Evolutionary conservation across 768 basidiomycete genomes (phyloP).

Genomic region (Dentipellis fragilis): DNA sequence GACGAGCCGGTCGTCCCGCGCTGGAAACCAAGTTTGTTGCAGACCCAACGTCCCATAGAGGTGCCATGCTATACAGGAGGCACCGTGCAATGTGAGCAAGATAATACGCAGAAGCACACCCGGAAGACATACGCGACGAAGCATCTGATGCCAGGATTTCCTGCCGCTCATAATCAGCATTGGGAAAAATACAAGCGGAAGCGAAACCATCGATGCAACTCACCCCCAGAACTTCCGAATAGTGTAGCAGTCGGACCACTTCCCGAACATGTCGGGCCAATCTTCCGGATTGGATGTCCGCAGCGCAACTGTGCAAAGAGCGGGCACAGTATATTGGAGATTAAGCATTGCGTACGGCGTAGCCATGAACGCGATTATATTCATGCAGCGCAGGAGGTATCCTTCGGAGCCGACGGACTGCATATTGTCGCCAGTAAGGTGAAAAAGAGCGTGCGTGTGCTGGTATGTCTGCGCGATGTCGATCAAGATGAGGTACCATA

Average conservation of each 20-base stretch:
- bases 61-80: too few species aligned
- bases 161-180: background rate
- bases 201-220: background rate
- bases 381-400: background rate
- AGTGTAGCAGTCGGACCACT: background rate
- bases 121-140: background rate
- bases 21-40: background rate
- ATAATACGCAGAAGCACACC: too few species aligned
- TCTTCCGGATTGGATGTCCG: background rate
- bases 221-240: background rate
- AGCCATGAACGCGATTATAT: background rate
- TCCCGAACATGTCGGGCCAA: background rate
- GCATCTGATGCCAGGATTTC: background rate
- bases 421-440: too few species aligned
- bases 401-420: background rate
- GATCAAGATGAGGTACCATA: background rate
- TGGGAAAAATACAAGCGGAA: background rate
- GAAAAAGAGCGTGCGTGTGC: background rate
- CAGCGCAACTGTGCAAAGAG: background rate
- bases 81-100: too few species aligned
- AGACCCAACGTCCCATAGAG: too few species aligned
- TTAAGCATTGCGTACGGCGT: background rate
- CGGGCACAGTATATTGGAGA: background rate
- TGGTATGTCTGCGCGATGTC: background rate
- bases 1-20: background rate